These are phyloP conservation scores for Butyriboletus appendiculatus DNA, from an alignment of 1,284 basidiomycete species.

Conservation along the genomic window DNA sequence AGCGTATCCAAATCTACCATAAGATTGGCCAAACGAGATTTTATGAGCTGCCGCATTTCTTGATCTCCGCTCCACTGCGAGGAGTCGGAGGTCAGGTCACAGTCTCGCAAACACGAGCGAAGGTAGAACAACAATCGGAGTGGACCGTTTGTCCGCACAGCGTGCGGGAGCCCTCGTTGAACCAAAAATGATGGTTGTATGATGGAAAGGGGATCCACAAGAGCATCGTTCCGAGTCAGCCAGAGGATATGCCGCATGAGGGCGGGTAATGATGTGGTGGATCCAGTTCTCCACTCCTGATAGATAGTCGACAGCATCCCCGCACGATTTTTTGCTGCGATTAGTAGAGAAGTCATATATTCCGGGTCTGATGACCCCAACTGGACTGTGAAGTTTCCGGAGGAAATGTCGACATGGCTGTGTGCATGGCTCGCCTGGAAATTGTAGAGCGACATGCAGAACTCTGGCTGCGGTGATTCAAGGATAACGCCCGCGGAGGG, in stretches of 20 bases:
- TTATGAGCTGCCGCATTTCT: constrained; percentile 35
- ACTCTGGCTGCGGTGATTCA: constrained; percentile 18
- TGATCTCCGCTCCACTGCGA: constrained; percentile 17
- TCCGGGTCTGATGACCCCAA: constrained; percentile 49
- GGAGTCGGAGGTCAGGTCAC: constrained; percentile 4
- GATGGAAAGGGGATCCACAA: constrained; percentile 73
- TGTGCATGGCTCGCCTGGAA: constrained; percentile 26
- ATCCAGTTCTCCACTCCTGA: constrained; percentile 32
- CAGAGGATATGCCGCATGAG: constrained; percentile 51
- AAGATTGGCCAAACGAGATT: constrained; percentile 39
- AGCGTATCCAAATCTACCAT: constrained; percentile 49
- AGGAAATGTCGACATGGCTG: constrained; percentile 28
- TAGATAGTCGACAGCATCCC: constrained; percentile 25
- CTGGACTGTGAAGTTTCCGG: constrained; percentile 34
- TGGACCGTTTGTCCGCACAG: constrained; percentile 59
- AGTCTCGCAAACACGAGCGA: constrained; percentile 51
- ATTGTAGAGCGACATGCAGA: constrained; percentile 21
- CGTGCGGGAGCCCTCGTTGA: constrained; percentile 66
- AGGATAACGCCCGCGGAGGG: background rate
- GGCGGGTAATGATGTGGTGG: constrained; percentile 30
- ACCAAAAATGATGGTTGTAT: constrained; percentile 81
- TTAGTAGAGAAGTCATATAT: constrained; percentile 40
- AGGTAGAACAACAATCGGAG: constrained; percentile 77
- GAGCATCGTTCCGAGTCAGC: constrained; percentile 47
- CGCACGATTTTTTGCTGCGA: constrained; percentile 35